These are phyloP conservation scores for Populus euphratica DNA, from an alignment of 345 rosid genomes.

Conservation along the genomic window DNA sequence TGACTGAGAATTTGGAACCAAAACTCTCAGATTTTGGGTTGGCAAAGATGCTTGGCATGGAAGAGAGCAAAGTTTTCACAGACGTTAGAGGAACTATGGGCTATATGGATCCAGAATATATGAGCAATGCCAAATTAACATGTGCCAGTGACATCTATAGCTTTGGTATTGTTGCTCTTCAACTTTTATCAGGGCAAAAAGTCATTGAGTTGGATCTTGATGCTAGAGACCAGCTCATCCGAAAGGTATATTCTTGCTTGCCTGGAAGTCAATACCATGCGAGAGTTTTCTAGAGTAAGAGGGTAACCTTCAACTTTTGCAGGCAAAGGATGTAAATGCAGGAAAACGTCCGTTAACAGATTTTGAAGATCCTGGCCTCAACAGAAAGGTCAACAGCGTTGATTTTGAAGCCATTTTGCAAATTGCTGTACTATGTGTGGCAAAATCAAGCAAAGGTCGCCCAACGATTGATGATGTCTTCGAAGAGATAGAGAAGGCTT, in stretches of 20 bases:
- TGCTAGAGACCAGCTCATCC: slow-evolving; percentile 61
- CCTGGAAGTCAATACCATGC: too few species aligned
- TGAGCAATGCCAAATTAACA: slow-evolving; percentile 64
- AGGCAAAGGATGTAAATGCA: slow-evolving; percentile 50
- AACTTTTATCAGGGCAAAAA: slow-evolving; percentile 59
- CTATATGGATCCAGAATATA: slow-evolving; percentile 72
- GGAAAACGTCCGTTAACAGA: slow-evolving; percentile 43
- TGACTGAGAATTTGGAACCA: slow-evolving; percentile 52
- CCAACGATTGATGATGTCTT: slow-evolving; percentile 45
- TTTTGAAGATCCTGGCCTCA: slow-evolving; percentile 47
- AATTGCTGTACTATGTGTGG: slow-evolving; percentile 47
- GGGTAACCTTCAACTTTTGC: not conserved
- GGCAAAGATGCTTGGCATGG: slow-evolving; percentile 63
- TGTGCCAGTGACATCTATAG: slow-evolving; percentile 65
- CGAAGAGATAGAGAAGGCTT: slow-evolving; percentile 47
- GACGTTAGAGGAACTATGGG: slow-evolving; percentile 78
- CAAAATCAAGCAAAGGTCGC: slow-evolving; percentile 51
- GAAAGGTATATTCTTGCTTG: slow-evolving; percentile 38
- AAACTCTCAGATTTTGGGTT: slow-evolving; percentile 68
- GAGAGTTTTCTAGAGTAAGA: too few species aligned
- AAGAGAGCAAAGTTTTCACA: slow-evolving; percentile 69
- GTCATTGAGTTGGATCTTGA: slow-evolving; percentile 58
- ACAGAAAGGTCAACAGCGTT: slow-evolving; percentile 29
- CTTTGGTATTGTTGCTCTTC: slow-evolving; percentile 62
- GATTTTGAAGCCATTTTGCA: slow-evolving; percentile 49